Conservation (phyloP, 192 early-diverging fungal genomes). For the Coemansia sp. region DNA sequence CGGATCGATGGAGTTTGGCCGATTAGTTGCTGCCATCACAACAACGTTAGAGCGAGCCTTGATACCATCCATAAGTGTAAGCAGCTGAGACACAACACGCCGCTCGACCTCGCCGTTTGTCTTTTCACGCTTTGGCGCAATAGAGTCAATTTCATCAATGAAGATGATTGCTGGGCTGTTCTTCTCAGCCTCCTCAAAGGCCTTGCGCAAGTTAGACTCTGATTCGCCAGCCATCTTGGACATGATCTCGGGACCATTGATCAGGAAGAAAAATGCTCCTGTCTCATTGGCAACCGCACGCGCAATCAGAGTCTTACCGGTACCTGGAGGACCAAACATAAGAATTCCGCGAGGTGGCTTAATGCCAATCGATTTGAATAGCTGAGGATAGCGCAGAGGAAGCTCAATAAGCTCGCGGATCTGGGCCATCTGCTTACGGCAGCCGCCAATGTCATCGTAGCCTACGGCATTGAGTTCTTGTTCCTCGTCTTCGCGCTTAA, state of each 20-base stretch:
- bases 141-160: conserved; percentile 99
- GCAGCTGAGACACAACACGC: conserved; percentile 95
- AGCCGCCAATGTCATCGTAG: conserved; percentile 98
- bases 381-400: conserved; percentile 96
- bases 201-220: conserved; percentile 96
- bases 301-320: conserved; percentile 98
- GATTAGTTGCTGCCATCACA: conserved; percentile 99
- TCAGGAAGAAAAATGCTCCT: conserved; percentile 99
- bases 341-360: conserved; percentile 98
- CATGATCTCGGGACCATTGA: conserved; percentile 99
- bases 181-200: conserved; percentile 98
- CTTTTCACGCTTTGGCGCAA: conserved; percentile 99
- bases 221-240: conserved; percentile 99
- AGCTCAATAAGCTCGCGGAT: conserved; percentile 98
- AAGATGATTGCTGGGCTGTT: conserved; percentile 98
- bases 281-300: conserved; percentile 99
- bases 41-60: conserved; percentile 97
- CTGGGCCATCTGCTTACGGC: conserved; percentile 98
- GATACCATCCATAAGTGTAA: conserved; percentile 98
- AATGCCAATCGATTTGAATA: conserved; percentile 99
- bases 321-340: conserved; percentile 98
- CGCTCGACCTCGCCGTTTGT: conserved; percentile 99
- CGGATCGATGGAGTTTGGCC: conserved; percentile 97
- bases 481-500: conserved; percentile 99
- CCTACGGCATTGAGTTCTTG: conserved; percentile 89